Evolutionary conservation across 2,329 filamentous ascomycete genomes (phyloP).

Genomic region (Neophaeococcomyces aloes): DNA sequence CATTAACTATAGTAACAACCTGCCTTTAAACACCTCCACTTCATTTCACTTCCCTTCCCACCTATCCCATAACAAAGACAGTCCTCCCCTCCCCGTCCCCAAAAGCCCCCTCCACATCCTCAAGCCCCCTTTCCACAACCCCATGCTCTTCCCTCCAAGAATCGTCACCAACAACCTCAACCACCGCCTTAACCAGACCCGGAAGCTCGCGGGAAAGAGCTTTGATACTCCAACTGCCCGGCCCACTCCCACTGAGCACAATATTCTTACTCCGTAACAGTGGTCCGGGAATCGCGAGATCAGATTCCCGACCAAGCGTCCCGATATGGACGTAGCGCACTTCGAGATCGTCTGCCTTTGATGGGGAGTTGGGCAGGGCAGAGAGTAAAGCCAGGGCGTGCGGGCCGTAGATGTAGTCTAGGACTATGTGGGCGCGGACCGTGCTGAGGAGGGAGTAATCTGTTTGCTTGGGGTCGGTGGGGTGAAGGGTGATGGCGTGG

Average conservation of each 20-base stretch:
- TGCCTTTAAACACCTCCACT: no score
- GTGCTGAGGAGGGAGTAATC: conserved; percentile 36
- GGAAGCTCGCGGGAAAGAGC: conserved; percentile 24
- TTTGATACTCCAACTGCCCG: conserved; percentile 33
- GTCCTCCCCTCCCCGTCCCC: conserved; percentile 23
- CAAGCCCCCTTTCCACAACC: conserved; percentile 15
- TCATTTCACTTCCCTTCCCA: no score
- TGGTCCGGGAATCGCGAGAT: conserved; percentile 33
- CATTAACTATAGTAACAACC: no score
- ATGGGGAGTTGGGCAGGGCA: conserved; percentile 27
- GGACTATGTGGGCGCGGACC: conserved; percentile 29
- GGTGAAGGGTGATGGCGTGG: conserved; percentile 34
- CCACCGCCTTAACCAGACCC: conserved; percentile 13
- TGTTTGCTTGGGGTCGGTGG: conserved; percentile 28
- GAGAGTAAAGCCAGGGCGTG: conserved; percentile 34
- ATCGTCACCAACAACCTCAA: conserved; percentile 5
- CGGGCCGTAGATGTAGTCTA: conserved; percentile 49
- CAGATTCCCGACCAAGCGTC: conserved; percentile 29
- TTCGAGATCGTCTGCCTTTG: conserved; percentile 24
- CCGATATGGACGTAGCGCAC: conserved; percentile 48
- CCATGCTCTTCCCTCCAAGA: conserved; percentile 12
- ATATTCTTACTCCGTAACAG: conserved; percentile 42
- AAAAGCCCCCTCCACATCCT: conserved; percentile 23
- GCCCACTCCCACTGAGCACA: conserved; percentile 38
- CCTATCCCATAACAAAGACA: conserved; percentile 18